A percentile compares a stretch with the other conserved stretches of the same genome.
These are phyloP conservation scores for Kandelia obovata DNA, from an alignment of 345 rosid genomes.

Conservation along the genomic window DNA sequence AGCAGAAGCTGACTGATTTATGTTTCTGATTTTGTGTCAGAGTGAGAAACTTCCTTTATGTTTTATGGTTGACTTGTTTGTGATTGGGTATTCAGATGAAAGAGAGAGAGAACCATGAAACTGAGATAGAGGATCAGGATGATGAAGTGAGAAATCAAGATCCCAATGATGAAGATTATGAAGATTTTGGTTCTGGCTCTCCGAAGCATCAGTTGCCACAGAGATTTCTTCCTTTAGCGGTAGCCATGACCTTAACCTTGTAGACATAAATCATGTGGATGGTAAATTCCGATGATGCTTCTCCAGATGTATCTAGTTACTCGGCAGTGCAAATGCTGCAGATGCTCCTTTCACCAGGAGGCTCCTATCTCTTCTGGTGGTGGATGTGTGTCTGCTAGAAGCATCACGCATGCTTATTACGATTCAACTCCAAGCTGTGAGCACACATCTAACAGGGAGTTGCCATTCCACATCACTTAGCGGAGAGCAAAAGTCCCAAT, in stretches of 20 bases:
- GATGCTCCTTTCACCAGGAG: slow-evolving; percentile 39
- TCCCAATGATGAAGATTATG: slow-evolving; percentile 28
- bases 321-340: slow-evolving; percentile 36
- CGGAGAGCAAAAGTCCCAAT: slow-evolving; percentile 39
- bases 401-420: slow-evolving; percentile 44
- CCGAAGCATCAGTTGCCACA: slow-evolving; percentile 31
- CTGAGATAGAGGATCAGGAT: slow-evolving; percentile 29
- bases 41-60: background rate
- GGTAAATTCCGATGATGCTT: slow-evolving; percentile 41
- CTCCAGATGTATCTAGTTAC: slow-evolving; percentile 32
- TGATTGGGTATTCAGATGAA: slow-evolving; percentile 29
- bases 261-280: slow-evolving; percentile 28
- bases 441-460: slow-evolving; percentile 44
- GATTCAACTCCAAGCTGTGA: slow-evolving; percentile 38
- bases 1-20: background rate
- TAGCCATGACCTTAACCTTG: slow-evolving; percentile 29
- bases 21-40: background rate
- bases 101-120: slow-evolving; percentile 24
- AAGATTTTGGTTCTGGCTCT: slow-evolving; percentile 31
- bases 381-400: slow-evolving; percentile 49
- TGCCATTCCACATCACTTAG: slow-evolving; percentile 45
- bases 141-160: slow-evolving; percentile 24
- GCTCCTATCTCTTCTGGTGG: slow-evolving; percentile 45
- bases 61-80: slow-evolving; percentile 5
- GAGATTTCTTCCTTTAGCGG: slow-evolving; percentile 34